Evolutionary conservation across 2,329 filamentous ascomycete species (phyloP).

Genomic region (Cryphonectria naterciae): DNA sequence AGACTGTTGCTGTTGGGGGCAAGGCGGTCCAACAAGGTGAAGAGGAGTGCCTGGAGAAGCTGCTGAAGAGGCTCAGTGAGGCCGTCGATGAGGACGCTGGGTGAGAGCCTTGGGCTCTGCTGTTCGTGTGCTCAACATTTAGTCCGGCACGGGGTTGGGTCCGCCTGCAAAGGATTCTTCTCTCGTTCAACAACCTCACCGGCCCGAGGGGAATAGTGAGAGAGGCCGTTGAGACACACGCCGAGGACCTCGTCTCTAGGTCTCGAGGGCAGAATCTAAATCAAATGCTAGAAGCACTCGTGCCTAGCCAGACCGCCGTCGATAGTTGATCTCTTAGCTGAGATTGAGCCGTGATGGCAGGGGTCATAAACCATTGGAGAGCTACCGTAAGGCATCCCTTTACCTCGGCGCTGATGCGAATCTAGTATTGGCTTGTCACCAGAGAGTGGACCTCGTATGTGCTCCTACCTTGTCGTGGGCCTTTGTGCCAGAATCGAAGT

Average conservation of each 20-base stretch:
- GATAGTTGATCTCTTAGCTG: background rate
- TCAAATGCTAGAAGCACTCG: background rate
- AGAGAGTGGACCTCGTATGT: background rate
- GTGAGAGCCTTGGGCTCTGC: background rate
- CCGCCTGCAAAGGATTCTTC: no score
- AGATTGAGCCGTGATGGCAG: background rate
- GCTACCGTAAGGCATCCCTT: background rate
- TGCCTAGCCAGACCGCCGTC: background rate
- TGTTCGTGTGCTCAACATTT: background rate
- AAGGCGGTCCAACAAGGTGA: conserved; percentile 33
- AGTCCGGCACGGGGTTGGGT: background rate
- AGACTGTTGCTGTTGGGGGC: conserved; percentile 55
- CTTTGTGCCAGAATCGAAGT: background rate
- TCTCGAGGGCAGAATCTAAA: background rate
- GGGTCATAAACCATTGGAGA: background rate
- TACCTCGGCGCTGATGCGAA: background rate
- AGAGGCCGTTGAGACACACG: background rate
- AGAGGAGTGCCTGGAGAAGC: conserved; percentile 38
- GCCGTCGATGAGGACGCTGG: conserved; percentile 7
- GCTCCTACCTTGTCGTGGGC: background rate
- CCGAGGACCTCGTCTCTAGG: background rate
- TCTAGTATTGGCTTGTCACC: background rate
- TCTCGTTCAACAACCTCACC: background rate
- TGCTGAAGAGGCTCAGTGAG: conserved; percentile 22
- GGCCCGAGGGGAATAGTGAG: background rate